A percentile compares a stretch with the other conserved stretches of the same genome.
Conservation (phyloP, 129 eudicot genomes). For the Smallanthus sonchifolius region DNA sequence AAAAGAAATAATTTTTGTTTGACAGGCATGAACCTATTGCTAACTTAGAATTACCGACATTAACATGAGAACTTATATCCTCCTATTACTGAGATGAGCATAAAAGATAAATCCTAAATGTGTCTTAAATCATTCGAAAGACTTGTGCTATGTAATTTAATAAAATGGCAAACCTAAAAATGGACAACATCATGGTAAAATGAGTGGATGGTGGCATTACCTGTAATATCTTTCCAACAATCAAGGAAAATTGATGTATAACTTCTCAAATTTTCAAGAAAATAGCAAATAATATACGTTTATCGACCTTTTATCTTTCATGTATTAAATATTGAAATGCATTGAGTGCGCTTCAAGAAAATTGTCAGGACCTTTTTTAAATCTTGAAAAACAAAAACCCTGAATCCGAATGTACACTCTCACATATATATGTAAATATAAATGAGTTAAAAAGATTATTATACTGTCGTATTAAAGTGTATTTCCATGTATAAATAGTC, state of each 20-base stretch:
- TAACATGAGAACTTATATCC: neutral
- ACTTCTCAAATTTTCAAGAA: slow-evolving; percentile 1
- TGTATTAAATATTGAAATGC: neutral
- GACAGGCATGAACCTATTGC: neutral
- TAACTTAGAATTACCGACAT: neutral
- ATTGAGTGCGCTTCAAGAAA: slow-evolving; percentile 3
- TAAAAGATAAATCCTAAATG: neutral
- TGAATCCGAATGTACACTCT: no score
- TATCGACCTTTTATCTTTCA: neutral
- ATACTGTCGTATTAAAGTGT: no score
- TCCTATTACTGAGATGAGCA: neutral
- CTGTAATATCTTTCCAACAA: slow-evolving; percentile 73
- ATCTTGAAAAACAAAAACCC: no score
- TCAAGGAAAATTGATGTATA: slow-evolving; percentile 8
- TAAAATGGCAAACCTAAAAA: slow-evolving; percentile 58
- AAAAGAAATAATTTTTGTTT: neutral
- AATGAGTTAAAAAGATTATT: no score
- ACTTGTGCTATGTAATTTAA: slow-evolving; percentile 2
- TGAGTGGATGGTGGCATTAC: slow-evolving; percentile 54
- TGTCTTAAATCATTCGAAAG: neutral
- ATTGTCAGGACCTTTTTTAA: no score
- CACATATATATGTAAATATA: no score
- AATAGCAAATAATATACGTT: neutral
- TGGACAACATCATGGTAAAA: slow-evolving; percentile 73
- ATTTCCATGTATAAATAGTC: no score